Base-by-base conservation (phyloP, 1,284 basidiomycete genomes). In the Neolentinus lepideus region DNA sequence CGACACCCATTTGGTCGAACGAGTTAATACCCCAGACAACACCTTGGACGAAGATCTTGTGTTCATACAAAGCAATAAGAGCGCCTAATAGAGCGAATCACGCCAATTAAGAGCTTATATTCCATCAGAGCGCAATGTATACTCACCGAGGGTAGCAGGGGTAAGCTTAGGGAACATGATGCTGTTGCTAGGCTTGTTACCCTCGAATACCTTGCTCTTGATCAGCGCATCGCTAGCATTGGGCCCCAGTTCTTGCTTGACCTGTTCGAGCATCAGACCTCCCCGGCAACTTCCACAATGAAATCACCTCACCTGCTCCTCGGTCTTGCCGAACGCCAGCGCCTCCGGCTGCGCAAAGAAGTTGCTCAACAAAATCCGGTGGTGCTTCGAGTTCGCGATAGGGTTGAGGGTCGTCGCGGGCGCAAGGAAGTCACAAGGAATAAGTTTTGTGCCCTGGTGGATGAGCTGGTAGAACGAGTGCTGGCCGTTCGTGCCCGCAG, bases 391-490 rank as follows among this genome's bases (percentile, higher is more conserved):
- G 65, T 81, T 53, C 19, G 75, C 76, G 63, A 98, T 86, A 21
- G 93, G 94, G 80, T 99, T 99, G 67, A 93, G 92, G 1, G 93
- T 88, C 59, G 92, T 91, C 16, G 94, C 87, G 26, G 97, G 95
- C 1, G 96, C 95, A 62, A 99, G 80, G 79, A 99, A 98, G 73
- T 99, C 96, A 51, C 89, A 83, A 8, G 95, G 94, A 63, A 96
- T 90, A 61, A 98, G 74, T 76, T 94, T 95, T 54, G 90, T 94
- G 54, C 92, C 92, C 73, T 98, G 94, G 77, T 97, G 94, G 54
- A 98, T 85, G 61, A 98, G 88, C 75, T 98, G 96, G 78, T 98
- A 98, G 84, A 98, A 98, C 22, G 96, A 97, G 77, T 99, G 96
- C 74, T 98, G 96, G 59, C 95, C 96, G 73, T 98, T 98, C 54